Conservation (phyloP, 805 yeast genomes). For the Teunomyces tritomae region DNA sequence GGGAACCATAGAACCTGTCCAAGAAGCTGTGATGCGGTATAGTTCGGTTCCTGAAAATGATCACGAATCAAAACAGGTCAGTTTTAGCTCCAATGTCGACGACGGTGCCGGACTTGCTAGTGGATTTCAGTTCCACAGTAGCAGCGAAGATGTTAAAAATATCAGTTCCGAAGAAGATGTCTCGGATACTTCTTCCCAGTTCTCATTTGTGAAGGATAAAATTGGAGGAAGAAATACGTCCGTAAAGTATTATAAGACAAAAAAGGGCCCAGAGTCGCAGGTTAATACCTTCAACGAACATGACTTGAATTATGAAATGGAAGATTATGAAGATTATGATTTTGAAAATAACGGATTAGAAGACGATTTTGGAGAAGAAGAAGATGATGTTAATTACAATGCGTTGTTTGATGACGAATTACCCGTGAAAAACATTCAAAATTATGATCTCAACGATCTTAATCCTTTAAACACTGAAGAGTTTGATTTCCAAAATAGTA, state of each 20-base stretch:
- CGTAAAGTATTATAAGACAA: constrained; percentile 49
- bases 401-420: constrained; percentile 18
- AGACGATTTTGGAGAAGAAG: constrained; percentile 30
- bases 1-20: background rate
- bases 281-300: constrained; percentile 24
- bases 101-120: background rate
- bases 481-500: background rate
- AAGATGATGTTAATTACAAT: constrained; percentile 26
- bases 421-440: background rate
- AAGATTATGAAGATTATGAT: constrained; percentile 34
- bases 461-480: background rate
- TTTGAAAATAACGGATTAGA: constrained; percentile 43
- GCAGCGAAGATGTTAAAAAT: background rate
- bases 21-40: constrained; percentile 1
- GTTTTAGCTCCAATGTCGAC: constrained; percentile 6
- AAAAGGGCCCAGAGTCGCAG: constrained; percentile 15
- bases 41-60: constrained; percentile 7
- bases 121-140: background rate
- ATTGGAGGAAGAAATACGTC: constrained; percentile 52
- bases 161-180: background rate
- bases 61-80: constrained; percentile 11
- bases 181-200: constrained; percentile 34
- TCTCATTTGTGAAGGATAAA: constrained; percentile 50
- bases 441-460: background rate
- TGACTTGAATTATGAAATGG: constrained; percentile 22